Percentiles rank a stretch among this genome's conserved stretches.
These are phyloP conservation scores for Coniophora puteana DNA, from an alignment of 1,284 basidiomycete genomes.

Conservation along the genomic window DNA sequence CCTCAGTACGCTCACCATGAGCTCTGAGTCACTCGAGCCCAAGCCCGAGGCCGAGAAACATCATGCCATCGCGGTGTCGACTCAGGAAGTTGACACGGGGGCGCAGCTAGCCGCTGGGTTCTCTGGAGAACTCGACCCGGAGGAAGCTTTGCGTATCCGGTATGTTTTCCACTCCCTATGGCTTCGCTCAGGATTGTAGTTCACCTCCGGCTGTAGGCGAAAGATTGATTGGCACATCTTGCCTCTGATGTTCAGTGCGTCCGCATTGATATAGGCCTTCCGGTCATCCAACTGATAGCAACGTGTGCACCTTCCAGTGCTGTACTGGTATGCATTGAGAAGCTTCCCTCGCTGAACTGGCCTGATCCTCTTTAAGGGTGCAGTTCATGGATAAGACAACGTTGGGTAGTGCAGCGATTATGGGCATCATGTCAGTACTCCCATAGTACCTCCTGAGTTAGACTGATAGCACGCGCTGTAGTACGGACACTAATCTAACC, in stretches of 20 bases:
- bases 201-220: conserved; percentile 30
- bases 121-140: conserved; percentile 15
- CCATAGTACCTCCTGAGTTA: neutral
- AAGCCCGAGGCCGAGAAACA: conserved; percentile 10
- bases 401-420: conserved; percentile 56
- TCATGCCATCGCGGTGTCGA: conserved; percentile 13
- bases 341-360: neutral
- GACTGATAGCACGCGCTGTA: conserved; percentile 15
- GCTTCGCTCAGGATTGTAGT: neutral
- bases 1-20: conserved; percentile 4
- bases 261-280: conserved; percentile 1
- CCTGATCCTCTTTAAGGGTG: conserved; percentile 36
- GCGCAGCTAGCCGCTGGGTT: conserved; percentile 19
- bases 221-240: conserved; percentile 62
- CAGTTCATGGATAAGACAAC: conserved; percentile 72
- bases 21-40: conserved; percentile 3
- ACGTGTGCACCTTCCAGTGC: conserved; percentile 27
- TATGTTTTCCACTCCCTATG: conserved; percentile 4
- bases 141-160: conserved; percentile 19
- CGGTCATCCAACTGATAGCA: conserved; percentile 4
- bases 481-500: conserved; percentile 43
- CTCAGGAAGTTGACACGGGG: conserved; percentile 20
- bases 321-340: conserved; percentile 43
- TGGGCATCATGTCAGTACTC: conserved; percentile 48
- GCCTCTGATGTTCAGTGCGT: conserved; percentile 64